Base-by-base conservation (phyloP, 2,329 filamentous ascomycete species). In the Penicillium capsulatum region DNA sequence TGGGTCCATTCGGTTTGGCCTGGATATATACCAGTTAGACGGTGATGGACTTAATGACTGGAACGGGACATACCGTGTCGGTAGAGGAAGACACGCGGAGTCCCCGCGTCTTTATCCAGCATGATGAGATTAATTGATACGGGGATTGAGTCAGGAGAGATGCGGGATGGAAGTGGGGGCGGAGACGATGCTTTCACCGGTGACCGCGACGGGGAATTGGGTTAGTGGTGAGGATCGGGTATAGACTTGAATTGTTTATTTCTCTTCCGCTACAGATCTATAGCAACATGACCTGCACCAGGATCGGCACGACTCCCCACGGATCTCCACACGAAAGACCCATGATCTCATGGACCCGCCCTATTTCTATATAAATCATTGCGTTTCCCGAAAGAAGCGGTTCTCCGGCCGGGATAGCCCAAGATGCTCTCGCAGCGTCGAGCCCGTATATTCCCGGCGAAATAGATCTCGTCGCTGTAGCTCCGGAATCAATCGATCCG, bases 351-450 rank as follows among this genome's bases (percentile, higher is more conserved):
- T 24, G 22, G 22, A 11, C 22, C 7, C 22, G 7, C 7, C 22
- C 7, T 24, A 7, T 11, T 24, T 24, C 22, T 24, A 24, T 24
- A 24, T 24, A 24, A 24, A 24, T 24, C 22, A 24, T 11, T 7
- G 11, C 11, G 22, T 11, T 7, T 39, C 20, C 14, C 15, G 37
- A 17, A 68, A 69, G 37, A 68, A 69, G 6, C 50, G 61, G 42
- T 69, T 70, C 38, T 52, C 57, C 1, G 74, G 75, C 15, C 73
- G 59, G 7, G 69, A 67, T 20, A 79, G 64, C 3, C 74, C 75
- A 28, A 79, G 61, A 55, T 79, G 74, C 27, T 78, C 75, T 28
- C 75, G 60, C 50, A 78, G 53, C 1, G 74, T 78, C 1, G 64
- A 67, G 1, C 74, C 75, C 33, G 70, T 61, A 47, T 79, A 78